Evolutionary conservation across 2,329 filamentous ascomycete species (phyloP).

Genomic region (Trichophyton simii): DNA sequence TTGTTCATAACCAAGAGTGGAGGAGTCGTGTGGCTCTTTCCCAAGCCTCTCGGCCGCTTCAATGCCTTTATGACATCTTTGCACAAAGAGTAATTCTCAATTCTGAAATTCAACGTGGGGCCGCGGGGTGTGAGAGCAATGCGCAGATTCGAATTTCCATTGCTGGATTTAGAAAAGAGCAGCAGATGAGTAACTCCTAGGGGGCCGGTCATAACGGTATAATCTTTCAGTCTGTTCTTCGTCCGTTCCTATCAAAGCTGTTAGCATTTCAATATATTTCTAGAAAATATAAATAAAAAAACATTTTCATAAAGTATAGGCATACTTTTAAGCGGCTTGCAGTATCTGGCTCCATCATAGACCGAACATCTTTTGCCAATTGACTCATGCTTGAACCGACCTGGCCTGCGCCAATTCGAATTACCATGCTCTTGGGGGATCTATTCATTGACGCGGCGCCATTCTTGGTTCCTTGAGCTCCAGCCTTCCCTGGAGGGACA

Average conservation of each 20-base stretch:
- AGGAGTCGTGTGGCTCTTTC: constrained; percentile 73
- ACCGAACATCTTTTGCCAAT: constrained; percentile 77
- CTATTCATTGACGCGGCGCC: constrained; percentile 45
- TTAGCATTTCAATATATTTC: neutral
- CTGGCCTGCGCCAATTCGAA: constrained; percentile 87
- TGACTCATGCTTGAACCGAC: constrained; percentile 86
- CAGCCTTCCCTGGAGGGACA: constrained; percentile 42
- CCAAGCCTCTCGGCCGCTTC: constrained; percentile 67
- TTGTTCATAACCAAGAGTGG: constrained; percentile 98
- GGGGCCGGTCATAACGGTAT: constrained; percentile 88
- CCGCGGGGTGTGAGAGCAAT: constrained; percentile 78
- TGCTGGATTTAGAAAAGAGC: constrained; percentile 79
- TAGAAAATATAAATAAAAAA: neutral
- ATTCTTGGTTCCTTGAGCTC: constrained; percentile 36
- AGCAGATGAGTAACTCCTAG: constrained; percentile 86
- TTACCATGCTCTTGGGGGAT: constrained; percentile 93
- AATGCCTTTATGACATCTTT: constrained; percentile 79
- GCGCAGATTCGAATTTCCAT: constrained; percentile 84
- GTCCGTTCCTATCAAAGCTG: constrained; percentile 51
- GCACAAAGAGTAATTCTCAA: constrained; percentile 86
- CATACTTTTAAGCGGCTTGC: constrained; percentile 65
- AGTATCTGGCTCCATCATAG: constrained; percentile 92
- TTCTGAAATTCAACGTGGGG: constrained; percentile 84
- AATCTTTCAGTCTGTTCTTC: constrained; percentile 80
- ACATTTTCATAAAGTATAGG: neutral